phyloP scores from a whole-genome alignment of 345 rosid species.

The Leavenworthia alabamica region DNA sequence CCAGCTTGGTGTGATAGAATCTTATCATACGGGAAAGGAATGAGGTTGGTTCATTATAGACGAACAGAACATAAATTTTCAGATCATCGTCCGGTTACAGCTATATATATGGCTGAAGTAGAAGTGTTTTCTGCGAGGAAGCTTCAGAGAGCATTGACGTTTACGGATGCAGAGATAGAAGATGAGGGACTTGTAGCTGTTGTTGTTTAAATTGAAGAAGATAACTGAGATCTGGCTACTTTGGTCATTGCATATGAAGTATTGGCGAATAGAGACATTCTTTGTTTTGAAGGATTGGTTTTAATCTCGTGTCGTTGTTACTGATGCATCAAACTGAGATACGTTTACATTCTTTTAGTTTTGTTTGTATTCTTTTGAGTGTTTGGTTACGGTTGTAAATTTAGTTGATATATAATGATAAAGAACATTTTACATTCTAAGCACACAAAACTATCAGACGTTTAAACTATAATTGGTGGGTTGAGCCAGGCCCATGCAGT shows the following conservation, averaged over 20 bases:
- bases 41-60: slow-evolving; percentile 62
- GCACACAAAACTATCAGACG: no score
- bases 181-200: slow-evolving; percentile 36
- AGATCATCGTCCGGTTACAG: slow-evolving; percentile 95
- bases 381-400: no score
- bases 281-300: no score
- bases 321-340: slow-evolving; percentile 32
- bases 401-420: no score
- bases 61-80: slow-evolving; percentile 68
- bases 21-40: slow-evolving; percentile 71
- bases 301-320: slow-evolving; percentile 24
- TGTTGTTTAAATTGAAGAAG: not conserved
- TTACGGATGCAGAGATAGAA: slow-evolving; percentile 82
- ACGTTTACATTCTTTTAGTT: no score
- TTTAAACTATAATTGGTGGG: no score
- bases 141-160: slow-evolving; percentile 79
- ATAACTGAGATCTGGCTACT: not conserved
- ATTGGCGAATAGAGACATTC: no score
- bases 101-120: slow-evolving; percentile 70
- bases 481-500: no score
- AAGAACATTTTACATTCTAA: no score
- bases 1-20: slow-evolving; percentile 99
- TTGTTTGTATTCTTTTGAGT: no score
- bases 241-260: no score
- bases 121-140: slow-evolving; percentile 72